Percentiles rank a stretch among this genome's conserved stretches.
Evolutionary conservation across 2,329 filamentous ascomycete genomes (phyloP).

Genomic region (Alternaria gaisen): DNA sequence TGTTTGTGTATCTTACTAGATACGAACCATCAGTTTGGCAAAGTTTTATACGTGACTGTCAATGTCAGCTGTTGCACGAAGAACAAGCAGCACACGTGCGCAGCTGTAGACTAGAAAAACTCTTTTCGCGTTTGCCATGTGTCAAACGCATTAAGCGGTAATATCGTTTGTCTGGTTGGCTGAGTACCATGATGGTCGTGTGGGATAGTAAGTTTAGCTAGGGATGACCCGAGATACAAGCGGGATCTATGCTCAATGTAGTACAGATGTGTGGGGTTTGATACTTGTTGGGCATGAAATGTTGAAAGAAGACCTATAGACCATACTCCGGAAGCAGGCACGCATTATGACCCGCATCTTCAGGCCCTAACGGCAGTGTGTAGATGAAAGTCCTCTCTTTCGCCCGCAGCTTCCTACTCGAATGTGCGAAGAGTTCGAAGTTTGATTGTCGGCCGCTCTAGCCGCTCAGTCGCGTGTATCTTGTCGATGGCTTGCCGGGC

Average conservation of each 20-base stretch:
- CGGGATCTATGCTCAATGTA: slow-evolving; percentile 13
- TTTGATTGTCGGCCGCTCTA: neutral
- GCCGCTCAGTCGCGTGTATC: neutral
- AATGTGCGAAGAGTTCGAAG: neutral
- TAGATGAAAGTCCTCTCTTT: neutral
- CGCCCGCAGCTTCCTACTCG: neutral
- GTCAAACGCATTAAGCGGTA: slow-evolving; percentile 12
- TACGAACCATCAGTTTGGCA: neutral
- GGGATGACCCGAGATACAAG: slow-evolving; percentile 1
- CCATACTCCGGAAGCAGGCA: neutral
- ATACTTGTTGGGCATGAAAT: neutral
- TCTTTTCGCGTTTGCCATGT: slow-evolving; percentile 15
- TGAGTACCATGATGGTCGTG: slow-evolving; percentile 39
- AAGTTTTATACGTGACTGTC: slow-evolving; percentile 3
- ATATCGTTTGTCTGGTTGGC: slow-evolving; percentile 27
- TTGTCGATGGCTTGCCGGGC: neutral
- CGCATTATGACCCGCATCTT: slow-evolving; percentile 5
- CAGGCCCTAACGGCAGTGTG: neutral
- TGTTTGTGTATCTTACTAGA: neutral
- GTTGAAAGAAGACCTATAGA: neutral
- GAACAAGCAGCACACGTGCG: neutral
- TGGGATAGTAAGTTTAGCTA: slow-evolving; percentile 18
- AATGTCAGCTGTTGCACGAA: neutral
- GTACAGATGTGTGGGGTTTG: slow-evolving; percentile 5
- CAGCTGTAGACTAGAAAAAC: slow-evolving; percentile 12